A percentile compares a stretch with the other conserved stretches of the same genome.
Conservation (phyloP, 2,329 filamentous ascomycete species). For the Phoma sp. region DNA sequence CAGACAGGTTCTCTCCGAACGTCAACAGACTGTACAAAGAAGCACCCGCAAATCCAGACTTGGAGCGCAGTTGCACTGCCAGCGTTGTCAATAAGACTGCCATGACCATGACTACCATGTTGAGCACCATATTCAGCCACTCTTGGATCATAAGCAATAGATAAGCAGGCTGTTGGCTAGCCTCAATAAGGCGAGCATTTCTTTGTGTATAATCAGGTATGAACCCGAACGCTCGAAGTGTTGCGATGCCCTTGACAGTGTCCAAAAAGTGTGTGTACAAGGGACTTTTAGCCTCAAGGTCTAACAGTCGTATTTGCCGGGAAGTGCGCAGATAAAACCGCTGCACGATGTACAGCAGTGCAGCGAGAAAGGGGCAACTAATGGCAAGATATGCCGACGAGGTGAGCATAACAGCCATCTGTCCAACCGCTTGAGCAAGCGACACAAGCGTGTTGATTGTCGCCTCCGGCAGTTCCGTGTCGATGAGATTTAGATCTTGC, state of each 20-base stretch:
- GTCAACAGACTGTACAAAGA: slow-evolving; percentile 22
- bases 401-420: slow-evolving; percentile 22
- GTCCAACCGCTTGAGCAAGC: slow-evolving; percentile 3
- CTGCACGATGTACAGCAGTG: slow-evolving; percentile 48
- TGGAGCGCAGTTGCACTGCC: slow-evolving; percentile 12
- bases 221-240: slow-evolving; percentile 54
- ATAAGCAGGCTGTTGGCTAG: slow-evolving; percentile 50
- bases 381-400: slow-evolving; percentile 39
- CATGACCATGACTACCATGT: slow-evolving; percentile 42
- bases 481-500: slow-evolving; percentile 52
- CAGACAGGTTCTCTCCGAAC: slow-evolving; percentile 14
- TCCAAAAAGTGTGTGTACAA: slow-evolving; percentile 59
- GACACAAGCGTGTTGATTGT: slow-evolving; percentile 4
- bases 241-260: slow-evolving; percentile 53
- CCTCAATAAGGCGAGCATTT: slow-evolving; percentile 41
- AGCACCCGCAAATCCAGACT: slow-evolving; percentile 30
- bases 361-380: slow-evolving; percentile 41
- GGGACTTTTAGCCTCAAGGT: slow-evolving; percentile 57
- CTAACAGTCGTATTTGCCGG: slow-evolving; percentile 55
- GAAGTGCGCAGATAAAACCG: slow-evolving; percentile 53
- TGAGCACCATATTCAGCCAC: slow-evolving; percentile 49
- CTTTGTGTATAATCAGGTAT: slow-evolving; percentile 12
- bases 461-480: slow-evolving; percentile 44
- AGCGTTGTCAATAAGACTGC: slow-evolving; percentile 43
- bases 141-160: slow-evolving; percentile 50